Evolutionary conservation across 352 stramenopile species (phyloP), one percentile per base, ranked within the genome.

Genomic region (Peronospora belbahrii): DNA sequence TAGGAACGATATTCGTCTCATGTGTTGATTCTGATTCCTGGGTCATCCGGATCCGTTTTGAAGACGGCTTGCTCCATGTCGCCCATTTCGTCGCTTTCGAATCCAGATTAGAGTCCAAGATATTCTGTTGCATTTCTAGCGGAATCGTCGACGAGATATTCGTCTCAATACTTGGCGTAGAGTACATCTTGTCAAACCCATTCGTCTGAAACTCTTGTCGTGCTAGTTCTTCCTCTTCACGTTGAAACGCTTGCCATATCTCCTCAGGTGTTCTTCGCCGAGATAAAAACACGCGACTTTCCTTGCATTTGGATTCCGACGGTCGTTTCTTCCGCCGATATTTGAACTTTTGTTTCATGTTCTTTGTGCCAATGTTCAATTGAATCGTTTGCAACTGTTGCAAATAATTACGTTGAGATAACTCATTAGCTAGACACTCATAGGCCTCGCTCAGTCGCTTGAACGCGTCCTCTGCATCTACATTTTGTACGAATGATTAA

Each of bases 361-460:
- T 23, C 28, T 39, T 33, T 14, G 19, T 13, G 25, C 31, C 18
- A 47, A 24, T 25, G 32, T 51, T 34, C 27, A 27, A 13, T 27
- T 38, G 13, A 33, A 37, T 30, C n/a, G 34, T 23, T 17, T 42
- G 33, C 20, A 84, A 32, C 24, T 57, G 52, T 34, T 46, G 41
- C 8, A 85, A 27, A 62, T 92, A 88, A 25, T 48, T 59, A n/a
- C 62, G 57, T 51, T 86, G 77, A 1, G 43, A 56, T 3, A 6
- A 23, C 48, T 80, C 64, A 27, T 84, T 49, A 5, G 62, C 51
- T 2, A 92, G 59, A 56, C 80, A 88, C 32, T 89, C 77, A 49
- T 92, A 92, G 2, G 80, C 77, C 23, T 76, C 59, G 37, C 75
- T 84, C 22, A 92, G 46, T 4, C 75, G 75, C 59, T 88, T 87